Conservation (phyloP, 2,329 filamentous ascomycete species). For the Penicillium sp. region DNA sequence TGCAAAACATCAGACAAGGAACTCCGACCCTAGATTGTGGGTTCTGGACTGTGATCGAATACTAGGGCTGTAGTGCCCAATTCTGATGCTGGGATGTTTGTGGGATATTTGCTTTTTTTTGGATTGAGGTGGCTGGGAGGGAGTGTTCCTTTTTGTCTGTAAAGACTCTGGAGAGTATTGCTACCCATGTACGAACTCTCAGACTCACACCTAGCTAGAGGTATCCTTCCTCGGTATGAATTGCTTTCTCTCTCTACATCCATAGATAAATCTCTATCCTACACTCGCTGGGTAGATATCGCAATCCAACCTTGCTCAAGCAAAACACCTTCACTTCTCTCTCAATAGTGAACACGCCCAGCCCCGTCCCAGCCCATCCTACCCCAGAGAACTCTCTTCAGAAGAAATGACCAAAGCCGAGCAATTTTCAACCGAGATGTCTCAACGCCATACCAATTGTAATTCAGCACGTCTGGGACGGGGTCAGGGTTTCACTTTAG, state of each 20-base stretch:
- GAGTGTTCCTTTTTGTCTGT: neutral
- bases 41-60: neutral
- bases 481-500: constrained; percentile 2
- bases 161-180: neutral
- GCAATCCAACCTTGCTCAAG: too few relatives aligned
- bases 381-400: neutral
- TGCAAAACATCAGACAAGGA: neutral
- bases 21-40: neutral
- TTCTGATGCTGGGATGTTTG: neutral
- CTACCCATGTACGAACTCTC: too few relatives aligned
- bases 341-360: neutral
- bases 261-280: neutral
- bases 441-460: constrained; percentile 18
- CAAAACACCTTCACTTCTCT: neutral
- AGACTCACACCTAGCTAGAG: neutral
- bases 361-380: neutral
- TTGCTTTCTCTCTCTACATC: neutral
- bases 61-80: neutral
- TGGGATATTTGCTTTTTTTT: neutral
- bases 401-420: neutral
- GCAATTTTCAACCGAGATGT: constrained; percentile 9
- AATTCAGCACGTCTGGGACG: neutral
- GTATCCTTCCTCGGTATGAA: neutral
- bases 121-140: neutral
- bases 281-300: too few relatives aligned